Conservation (phyloP, 2,329 filamentous ascomycete genomes). For the Arachnopeziza araneosa region DNA sequence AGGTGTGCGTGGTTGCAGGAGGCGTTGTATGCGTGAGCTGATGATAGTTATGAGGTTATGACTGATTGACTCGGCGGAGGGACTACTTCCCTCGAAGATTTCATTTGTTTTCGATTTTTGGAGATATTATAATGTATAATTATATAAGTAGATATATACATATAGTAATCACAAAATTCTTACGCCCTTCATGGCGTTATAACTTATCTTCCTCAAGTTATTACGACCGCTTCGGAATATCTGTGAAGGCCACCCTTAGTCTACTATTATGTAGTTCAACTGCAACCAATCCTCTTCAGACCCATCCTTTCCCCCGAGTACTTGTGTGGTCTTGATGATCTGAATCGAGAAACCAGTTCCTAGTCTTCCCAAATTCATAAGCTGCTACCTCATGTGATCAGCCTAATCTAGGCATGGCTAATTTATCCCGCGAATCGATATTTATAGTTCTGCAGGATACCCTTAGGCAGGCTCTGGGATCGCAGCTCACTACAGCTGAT, state of each 20-base stretch:
- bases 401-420: too few relatives aligned
- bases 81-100: not conserved
- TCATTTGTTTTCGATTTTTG: not conserved
- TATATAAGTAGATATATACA: not conserved
- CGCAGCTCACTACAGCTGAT: not conserved
- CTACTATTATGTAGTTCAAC: too few relatives aligned
- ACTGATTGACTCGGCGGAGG: not conserved
- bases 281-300: too few relatives aligned
- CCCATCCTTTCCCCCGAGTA: too few relatives aligned
- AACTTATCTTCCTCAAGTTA: too few relatives aligned
- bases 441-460: not conserved
- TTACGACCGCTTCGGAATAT: too few relatives aligned
- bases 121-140: not conserved
- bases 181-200: not conserved
- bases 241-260: too few relatives aligned
- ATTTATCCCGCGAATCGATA: not conserved
- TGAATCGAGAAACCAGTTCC: too few relatives aligned
- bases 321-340: too few relatives aligned
- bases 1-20: slow-evolving; percentile 34
- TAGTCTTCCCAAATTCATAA: too few relatives aligned
- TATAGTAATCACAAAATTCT: not conserved
- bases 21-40: slow-evolving; percentile 1
- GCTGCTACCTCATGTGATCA: too few relatives aligned
- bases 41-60: not conserved
- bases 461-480: not conserved